phyloP scores from a whole-genome alignment of 2,329 filamentous ascomycete species.

The Phoma sp. region DNA sequence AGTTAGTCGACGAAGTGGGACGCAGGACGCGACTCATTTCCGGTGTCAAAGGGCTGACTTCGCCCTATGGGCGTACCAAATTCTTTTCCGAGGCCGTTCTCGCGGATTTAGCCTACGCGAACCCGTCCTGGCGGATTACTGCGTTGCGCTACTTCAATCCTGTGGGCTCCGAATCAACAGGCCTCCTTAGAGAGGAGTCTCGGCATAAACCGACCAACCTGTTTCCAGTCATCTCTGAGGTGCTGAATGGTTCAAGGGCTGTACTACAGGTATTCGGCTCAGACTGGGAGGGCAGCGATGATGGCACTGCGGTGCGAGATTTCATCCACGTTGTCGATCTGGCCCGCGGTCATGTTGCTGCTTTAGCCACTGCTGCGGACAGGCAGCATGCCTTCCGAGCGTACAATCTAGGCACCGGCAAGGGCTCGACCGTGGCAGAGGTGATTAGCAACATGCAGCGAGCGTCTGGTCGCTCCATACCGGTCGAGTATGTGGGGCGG shows the following conservation, averaged over 20 bases:
- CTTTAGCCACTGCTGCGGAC: conserved; percentile 31
- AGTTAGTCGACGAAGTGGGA: conserved; percentile 3
- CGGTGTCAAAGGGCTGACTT: conserved; percentile 54
- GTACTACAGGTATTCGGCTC: conserved; percentile 65
- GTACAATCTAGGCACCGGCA: not conserved
- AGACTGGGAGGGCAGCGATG: conserved; percentile 69
- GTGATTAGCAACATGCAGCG: not conserved
- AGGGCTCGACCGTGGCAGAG: not conserved
- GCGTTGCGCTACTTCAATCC: conserved; percentile 70
- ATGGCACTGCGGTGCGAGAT: conserved; percentile 70
- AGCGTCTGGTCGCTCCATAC: not conserved
- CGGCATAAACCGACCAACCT: conserved; percentile 66
- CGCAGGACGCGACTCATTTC: conserved; percentile 1
- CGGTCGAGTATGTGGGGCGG: not conserved
- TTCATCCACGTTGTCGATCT: conserved; percentile 74
- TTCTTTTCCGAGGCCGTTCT: conserved; percentile 71
- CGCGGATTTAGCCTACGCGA: conserved; percentile 63
- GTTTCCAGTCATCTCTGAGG: conserved; percentile 66
- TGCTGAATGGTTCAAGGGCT: conserved; percentile 60
- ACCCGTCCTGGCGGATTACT: conserved; percentile 67
- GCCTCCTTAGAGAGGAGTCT: conserved; percentile 67
- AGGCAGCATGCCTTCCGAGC: not conserved
- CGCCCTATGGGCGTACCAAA: conserved; percentile 69
- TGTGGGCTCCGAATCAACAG: conserved; percentile 67
- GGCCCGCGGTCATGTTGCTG: conserved; percentile 69